A percentile compares a stretch with the other conserved stretches of the same genome.
These are phyloP conservation scores for Magnusiomyces clavatus DNA, from an alignment of 1,139 yeast species.

Conservation along the genomic window DNA sequence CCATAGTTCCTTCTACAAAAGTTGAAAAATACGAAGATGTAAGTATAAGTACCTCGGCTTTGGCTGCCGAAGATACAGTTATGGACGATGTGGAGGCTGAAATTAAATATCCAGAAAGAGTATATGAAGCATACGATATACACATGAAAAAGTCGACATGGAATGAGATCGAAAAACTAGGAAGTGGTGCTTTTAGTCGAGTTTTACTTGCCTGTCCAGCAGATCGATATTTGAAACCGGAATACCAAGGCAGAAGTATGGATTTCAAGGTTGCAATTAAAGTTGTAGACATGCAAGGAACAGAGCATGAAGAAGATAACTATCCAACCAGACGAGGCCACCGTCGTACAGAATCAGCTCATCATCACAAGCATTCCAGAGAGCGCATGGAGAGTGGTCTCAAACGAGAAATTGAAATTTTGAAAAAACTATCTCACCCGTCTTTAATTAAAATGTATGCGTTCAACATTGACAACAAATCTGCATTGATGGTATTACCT, in stretches of 20 bases:
- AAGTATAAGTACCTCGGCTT: background rate
- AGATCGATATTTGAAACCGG: constrained; percentile 25
- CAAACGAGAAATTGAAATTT: constrained; percentile 64
- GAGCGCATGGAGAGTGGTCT: constrained; percentile 60
- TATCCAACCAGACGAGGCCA: background rate
- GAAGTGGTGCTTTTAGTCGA: constrained; percentile 35
- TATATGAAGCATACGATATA: constrained; percentile 26
- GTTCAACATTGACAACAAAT: constrained; percentile 27
- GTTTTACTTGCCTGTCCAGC: constrained; percentile 33
- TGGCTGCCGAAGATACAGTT: background rate
- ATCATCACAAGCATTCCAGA: constrained; percentile 26
- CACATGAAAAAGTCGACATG: constrained; percentile 25
- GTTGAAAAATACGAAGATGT: background rate
- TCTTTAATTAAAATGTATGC: constrained; percentile 38
- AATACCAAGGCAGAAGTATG: constrained; percentile 35
- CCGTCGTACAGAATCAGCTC: background rate
- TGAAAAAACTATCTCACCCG: constrained; percentile 34
- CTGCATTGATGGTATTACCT: constrained; percentile 54
- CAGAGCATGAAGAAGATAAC: too few relatives aligned
- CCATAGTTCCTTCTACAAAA: background rate
- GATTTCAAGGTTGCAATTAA: constrained; percentile 35
- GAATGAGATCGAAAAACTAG: constrained; percentile 31
- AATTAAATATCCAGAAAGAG: constrained; percentile 4
- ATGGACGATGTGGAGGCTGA: background rate
- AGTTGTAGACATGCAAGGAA: constrained; percentile 25